A percentile compares a stretch with the other conserved stretches of the same genome.
These are phyloP conservation scores for Komagataella mondaviorum DNA, from an alignment of 805 yeast genomes.

Conservation along the genomic window DNA sequence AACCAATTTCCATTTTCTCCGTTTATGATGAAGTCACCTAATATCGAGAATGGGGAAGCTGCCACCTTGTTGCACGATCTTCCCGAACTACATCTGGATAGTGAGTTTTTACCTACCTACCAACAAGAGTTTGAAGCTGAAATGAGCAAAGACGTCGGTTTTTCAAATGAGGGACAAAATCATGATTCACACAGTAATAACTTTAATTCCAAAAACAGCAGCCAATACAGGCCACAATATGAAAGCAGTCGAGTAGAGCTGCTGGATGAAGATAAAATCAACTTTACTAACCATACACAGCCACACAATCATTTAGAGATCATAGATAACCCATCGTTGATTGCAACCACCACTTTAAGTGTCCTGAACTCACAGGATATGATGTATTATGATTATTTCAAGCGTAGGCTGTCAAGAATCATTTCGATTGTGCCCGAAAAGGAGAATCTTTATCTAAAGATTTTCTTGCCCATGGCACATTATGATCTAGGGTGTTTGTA, in stretches of 20 bases:
- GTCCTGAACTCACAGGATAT: conserved; percentile 6
- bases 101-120: neutral
- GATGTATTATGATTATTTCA: conserved; percentile 31
- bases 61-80: neutral
- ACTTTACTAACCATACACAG: neutral
- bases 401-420: conserved; percentile 25
- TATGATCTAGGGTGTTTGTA: conserved; percentile 34
- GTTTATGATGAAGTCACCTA: neutral
- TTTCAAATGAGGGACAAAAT: neutral
- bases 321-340: conserved; percentile 13
- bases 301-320: neutral
- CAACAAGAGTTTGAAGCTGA: neutral
- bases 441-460: conserved; percentile 35
- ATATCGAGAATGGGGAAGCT: neutral
- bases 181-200: neutral
- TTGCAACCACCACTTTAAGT: conserved; percentile 13
- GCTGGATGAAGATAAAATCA: neutral
- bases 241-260: neutral
- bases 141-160: neutral
- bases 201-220: too few species aligned
- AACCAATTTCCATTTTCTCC: neutral
- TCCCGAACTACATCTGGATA: neutral
- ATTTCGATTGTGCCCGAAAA: conserved; percentile 35
- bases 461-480: conserved; percentile 43
- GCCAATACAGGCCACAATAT: neutral